Percentiles rank a stretch among this genome's conserved stretches.
phyloP scores from a whole-genome alignment of 2,329 filamentous ascomycete genomes.

The Cladobotryum mycophilum region DNA sequence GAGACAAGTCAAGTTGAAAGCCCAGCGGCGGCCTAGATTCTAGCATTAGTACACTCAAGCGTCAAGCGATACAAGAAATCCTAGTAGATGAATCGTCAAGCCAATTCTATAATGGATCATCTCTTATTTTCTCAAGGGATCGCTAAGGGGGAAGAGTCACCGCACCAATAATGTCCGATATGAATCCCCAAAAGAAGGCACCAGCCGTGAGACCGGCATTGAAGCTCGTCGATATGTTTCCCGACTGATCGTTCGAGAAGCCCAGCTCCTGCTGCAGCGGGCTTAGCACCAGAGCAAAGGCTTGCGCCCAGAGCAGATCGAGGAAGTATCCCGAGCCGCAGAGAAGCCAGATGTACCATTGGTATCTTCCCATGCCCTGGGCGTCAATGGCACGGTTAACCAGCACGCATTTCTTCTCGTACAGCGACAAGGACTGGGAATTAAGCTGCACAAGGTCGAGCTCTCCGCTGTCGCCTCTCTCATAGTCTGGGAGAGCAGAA shows the following conservation, averaged over 20 bases:
- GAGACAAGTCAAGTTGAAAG: too few relatives aligned
- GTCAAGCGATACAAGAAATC: too few relatives aligned
- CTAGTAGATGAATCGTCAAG: too few relatives aligned
- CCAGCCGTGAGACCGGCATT: constrained; percentile 49
- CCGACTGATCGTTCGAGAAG: constrained; percentile 33
- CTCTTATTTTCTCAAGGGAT: too few relatives aligned
- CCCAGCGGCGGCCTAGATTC: too few relatives aligned
- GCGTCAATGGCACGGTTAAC: constrained; percentile 30
- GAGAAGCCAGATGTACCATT: constrained; percentile 46
- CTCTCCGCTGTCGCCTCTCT: too few relatives aligned
- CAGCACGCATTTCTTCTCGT: constrained; percentile 31
- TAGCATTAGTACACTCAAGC: too few relatives aligned
- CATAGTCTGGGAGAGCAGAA: too few relatives aligned
- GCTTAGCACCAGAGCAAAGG: constrained; percentile 31
- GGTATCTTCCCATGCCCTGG: constrained; percentile 45
- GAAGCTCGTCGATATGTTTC: constrained; percentile 49
- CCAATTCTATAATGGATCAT: too few relatives aligned
- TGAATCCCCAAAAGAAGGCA: constrained; percentile 49
- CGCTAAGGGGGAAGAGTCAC: background rate
- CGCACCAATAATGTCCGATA: constrained; percentile 37
- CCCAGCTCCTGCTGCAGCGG: constrained; percentile 51
- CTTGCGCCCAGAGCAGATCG: constrained; percentile 53
- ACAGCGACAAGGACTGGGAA: constrained; percentile 1
- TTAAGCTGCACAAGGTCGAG: too few relatives aligned
- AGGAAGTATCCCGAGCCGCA: constrained; percentile 51